phyloP scores from a whole-genome alignment of 257 asterid genomes.

The Petrea volubilis region DNA sequence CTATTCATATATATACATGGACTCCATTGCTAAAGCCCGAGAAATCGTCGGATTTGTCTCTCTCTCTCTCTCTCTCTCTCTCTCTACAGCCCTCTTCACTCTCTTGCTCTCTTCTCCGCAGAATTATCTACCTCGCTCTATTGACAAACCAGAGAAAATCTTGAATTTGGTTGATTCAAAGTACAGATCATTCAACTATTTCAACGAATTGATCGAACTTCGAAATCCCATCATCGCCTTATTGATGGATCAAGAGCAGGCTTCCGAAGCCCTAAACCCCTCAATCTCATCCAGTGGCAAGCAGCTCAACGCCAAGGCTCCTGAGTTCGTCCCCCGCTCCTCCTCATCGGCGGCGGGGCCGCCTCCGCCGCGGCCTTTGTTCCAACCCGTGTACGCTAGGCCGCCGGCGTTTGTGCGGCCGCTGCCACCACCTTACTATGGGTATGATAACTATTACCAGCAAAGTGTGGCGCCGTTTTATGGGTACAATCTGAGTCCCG shows the following conservation, averaged over 20 bases:
- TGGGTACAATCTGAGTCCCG: conserved; percentile 36
- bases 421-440: conserved; percentile 43
- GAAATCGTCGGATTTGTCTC: not conserved
- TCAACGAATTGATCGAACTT: not conserved
- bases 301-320: conserved; percentile 77
- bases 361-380: conserved; percentile 29
- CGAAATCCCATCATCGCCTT: not conserved
- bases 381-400: conserved; percentile 31
- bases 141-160: not conserved
- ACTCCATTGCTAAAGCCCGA: conserved; percentile 9
- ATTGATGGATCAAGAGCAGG: conserved; percentile 42
- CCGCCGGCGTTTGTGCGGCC: conserved; percentile 38
- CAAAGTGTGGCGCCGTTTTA: conserved; percentile 36
- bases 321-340: conserved; percentile 74
- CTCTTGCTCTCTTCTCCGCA: too few species aligned
- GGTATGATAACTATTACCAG: conserved; percentile 37
- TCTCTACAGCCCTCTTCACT: not conserved
- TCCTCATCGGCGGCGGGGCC: conserved; percentile 39
- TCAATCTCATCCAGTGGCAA: conserved; percentile 33
- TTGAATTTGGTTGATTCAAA: not conserved
- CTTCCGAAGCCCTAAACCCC: conserved; percentile 40
- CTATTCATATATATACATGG: not conserved
- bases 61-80: not conserved
- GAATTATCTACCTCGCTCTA: not conserved
- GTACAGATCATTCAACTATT: conserved; percentile 13